Conservation (phyloP, 176 grass and related monocot species). For the Aegilops sharonensis region DNA sequence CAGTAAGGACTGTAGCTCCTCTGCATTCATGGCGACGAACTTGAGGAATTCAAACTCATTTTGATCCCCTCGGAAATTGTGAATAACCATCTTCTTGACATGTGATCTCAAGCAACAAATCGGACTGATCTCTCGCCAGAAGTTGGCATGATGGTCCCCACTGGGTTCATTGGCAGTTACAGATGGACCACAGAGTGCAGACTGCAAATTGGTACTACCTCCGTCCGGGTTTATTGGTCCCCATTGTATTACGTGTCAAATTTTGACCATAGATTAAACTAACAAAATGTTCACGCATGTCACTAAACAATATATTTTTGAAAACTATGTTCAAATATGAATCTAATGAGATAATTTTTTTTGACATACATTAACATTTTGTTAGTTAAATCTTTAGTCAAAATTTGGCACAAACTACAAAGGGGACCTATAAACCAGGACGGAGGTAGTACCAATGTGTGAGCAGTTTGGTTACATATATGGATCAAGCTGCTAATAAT, state of each 20-base stretch:
- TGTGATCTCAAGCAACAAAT: neutral
- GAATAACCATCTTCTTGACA: slow-evolving; percentile 6
- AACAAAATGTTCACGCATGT: too few relatives aligned
- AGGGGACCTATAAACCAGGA: too few relatives aligned
- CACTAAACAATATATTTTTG: too few relatives aligned
- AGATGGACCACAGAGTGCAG: neutral
- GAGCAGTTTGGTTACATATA: neutral
- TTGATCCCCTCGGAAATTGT: neutral
- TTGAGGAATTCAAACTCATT: neutral
- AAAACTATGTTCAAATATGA: too few relatives aligned
- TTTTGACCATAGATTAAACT: too few relatives aligned
- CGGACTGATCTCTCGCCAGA: neutral
- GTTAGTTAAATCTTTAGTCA: too few relatives aligned
- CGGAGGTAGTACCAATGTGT: neutral
- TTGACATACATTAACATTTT: too few relatives aligned
- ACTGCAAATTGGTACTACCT: slow-evolving; percentile 29
- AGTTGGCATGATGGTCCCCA: neutral
- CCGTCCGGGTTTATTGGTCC: too few relatives aligned
- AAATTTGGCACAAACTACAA: too few relatives aligned
- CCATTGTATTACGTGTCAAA: too few relatives aligned
- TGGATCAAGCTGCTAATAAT: neutral
- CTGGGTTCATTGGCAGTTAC: neutral
- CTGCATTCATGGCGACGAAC: neutral
- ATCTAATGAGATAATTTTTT: too few relatives aligned
- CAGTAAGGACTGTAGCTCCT: neutral